A percentile compares a stretch with the other conserved stretches of the same genome.
Conservation (phyloP, 1,284 basidiomycete species). For the Leucoagaricus sp. region DNA sequence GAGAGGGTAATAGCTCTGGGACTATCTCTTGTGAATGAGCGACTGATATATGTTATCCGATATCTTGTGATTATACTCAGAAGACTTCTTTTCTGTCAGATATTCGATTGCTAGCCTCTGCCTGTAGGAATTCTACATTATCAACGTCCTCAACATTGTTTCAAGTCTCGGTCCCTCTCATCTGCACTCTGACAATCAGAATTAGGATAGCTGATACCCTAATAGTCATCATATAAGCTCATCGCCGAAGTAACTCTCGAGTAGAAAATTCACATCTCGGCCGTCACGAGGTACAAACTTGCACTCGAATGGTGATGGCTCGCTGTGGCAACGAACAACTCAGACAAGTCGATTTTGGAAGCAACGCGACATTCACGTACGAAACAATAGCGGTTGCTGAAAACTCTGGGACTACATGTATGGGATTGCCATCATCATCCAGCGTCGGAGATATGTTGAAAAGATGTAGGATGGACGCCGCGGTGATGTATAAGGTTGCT, state of each 20-base stretch:
- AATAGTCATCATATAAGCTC: no score
- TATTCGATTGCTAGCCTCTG: no score
- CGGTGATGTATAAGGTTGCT: not conserved
- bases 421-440: slow-evolving; percentile 1
- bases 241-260: no score
- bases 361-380: not conserved
- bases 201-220: no score
- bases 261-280: no score
- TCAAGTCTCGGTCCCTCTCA: no score
- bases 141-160: no score
- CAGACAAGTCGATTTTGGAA: not conserved
- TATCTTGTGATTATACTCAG: not conserved
- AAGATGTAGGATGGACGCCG: slow-evolving; percentile 2
- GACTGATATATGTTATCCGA: not conserved
- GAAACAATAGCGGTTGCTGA: not conserved
- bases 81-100: not conserved
- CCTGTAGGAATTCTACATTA: no score
- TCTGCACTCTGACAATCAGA: no score
- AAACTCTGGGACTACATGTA: not conserved
- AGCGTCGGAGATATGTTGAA: slow-evolving; percentile 8
- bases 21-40: not conserved
- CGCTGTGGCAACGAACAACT: not conserved
- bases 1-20: not conserved
- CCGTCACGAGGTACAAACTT: not conserved
- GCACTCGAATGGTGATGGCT: slow-evolving; percentile 3